Percentiles rank a stretch among this genome's conserved stretches.
Evolutionary conservation across 2,329 filamentous ascomycete genomes (phyloP).

Genomic region (Myriosclerotinia duriaeana): DNA sequence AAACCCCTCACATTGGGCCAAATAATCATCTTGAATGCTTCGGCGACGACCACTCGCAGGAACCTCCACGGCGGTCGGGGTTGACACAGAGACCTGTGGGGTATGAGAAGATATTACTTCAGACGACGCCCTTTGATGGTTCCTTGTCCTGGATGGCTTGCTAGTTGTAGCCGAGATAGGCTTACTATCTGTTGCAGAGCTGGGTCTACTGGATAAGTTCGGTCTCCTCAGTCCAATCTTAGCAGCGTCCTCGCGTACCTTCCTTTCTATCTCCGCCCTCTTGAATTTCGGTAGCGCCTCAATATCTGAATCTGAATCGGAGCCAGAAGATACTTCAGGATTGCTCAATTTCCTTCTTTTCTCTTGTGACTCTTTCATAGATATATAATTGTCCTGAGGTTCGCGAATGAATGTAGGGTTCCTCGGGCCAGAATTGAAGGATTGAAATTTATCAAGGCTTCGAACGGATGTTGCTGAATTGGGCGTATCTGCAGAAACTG

Average conservation of each 20-base stretch:
- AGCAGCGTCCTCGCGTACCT: neutral
- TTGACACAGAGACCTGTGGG: neutral
- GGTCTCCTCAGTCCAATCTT: neutral
- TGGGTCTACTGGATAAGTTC: neutral
- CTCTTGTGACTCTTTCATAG: constrained; percentile 39
- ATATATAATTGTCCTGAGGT: constrained; percentile 32
- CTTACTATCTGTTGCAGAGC: neutral
- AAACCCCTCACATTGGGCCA: constrained; percentile 34
- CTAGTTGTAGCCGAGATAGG: neutral
- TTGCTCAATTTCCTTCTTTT: constrained; percentile 25
- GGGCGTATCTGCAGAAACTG: constrained; percentile 24
- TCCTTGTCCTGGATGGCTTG: neutral
- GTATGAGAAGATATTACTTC: neutral
- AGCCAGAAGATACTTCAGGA: constrained; percentile 18
- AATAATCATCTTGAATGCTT: constrained; percentile 35
- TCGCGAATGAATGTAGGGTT: constrained; percentile 24
- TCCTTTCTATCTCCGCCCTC: neutral
- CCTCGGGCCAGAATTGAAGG: constrained; percentile 27
- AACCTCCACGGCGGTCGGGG: constrained; percentile 28
- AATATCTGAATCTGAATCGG: constrained; percentile 32
- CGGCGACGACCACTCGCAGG: constrained; percentile 34
- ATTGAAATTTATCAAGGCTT: constrained; percentile 24
- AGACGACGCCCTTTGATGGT: neutral
- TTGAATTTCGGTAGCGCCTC: constrained; percentile 24
- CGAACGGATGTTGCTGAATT: constrained; percentile 1